Base-by-base conservation (phyloP, 352 stramenopile genomes). In the Globisporangium spiculum region DNA sequence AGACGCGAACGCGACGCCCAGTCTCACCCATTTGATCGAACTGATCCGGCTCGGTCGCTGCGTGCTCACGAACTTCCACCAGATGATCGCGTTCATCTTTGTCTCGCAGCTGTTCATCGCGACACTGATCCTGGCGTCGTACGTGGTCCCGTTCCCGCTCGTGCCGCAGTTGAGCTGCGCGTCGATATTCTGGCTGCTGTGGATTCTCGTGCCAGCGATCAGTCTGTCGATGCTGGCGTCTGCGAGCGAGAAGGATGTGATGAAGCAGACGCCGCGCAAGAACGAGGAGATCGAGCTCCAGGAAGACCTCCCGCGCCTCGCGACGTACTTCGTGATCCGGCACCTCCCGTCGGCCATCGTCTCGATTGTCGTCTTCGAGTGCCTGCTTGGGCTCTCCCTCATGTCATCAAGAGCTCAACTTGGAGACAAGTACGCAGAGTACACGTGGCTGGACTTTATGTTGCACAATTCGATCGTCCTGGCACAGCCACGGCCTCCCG, bases 231-330 rank as follows among this genome's bases (percentile, higher is more conserved):
- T 96, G 84, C 75, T 96, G 52, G 86, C 85, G 20, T 84, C 84
- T 1, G 81, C 80, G 4, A 83, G 81, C 41, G 86, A 93, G 56
- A 81, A 82, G 61, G 80, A 80, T 5, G 79, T 91, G 18, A 96
- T 96, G 88, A 93, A 92, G 71, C 83, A 84, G 27, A 96, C 88
- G 3, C 88, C 88, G 60, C 82, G 80, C 64, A 96, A 96, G 74
- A 96, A 96, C 67, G 86, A 94, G 69, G 70, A 80, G 18, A 74
- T 90, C 14, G 83, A 87, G 30, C 74, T 88, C 34, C 53, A 78
- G 8, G 84, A 91, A 32, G 80, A 93, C 59, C 66, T 92, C 2
- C 73, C 83, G 18, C 75, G 86, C 0, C 72, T 94, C 46, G 50
- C 80, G 0, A 70, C 65, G 16, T 96, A 96, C 60, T 94, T 94